phyloP scores from a whole-genome alignment of 768 basidiomycete genomes.

The Boletus speciosus region DNA sequence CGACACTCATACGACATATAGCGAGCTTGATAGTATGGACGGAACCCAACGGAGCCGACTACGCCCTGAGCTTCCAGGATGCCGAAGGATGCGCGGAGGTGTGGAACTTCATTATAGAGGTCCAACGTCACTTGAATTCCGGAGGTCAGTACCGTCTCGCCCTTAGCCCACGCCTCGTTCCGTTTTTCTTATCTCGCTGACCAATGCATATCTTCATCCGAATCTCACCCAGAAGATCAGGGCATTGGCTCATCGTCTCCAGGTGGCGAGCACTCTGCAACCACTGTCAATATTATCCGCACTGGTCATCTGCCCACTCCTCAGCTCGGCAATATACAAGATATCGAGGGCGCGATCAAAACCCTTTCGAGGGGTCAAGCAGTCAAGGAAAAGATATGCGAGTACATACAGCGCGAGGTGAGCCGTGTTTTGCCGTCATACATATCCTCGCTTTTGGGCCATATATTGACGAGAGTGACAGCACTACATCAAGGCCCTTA shows the following conservation, averaged over 20 bases:
- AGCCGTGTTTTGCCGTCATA: slow-evolving; percentile 22
- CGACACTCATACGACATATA: slow-evolving; percentile 32
- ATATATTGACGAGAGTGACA: slow-evolving; percentile 29
- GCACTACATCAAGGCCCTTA: slow-evolving; percentile 86
- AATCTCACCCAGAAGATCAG: slow-evolving; percentile 41
- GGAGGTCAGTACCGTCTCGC: slow-evolving; percentile 44
- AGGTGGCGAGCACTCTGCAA: slow-evolving; percentile 55
- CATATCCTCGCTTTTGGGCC: neutral
- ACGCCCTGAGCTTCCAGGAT: slow-evolving; percentile 96
- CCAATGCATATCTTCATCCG: slow-evolving; percentile 14
- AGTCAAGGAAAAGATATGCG: slow-evolving; percentile 82
- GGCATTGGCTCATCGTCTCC: slow-evolving; percentile 58
- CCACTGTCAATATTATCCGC: slow-evolving; percentile 62
- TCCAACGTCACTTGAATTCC: slow-evolving; percentile 77
- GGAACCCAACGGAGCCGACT: slow-evolving; percentile 90
- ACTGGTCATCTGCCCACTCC: slow-evolving; percentile 75
- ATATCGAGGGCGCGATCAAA: slow-evolving; percentile 79
- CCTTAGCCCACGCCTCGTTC: slow-evolving; percentile 17
- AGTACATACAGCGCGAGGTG: slow-evolving; percentile 84
- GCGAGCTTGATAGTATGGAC: slow-evolving; percentile 99
- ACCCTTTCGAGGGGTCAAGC: slow-evolving; percentile 64
- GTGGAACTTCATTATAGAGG: slow-evolving; percentile 94
- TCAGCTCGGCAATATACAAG: slow-evolving; percentile 68
- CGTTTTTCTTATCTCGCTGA: slow-evolving; percentile 14
- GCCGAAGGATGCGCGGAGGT: slow-evolving; percentile 93